A percentile compares a stretch with the other conserved stretches of the same genome.
These are phyloP conservation scores for Ceratocystis lukuohia DNA, from an alignment of 2,329 filamentous ascomycete species.

Conservation along the genomic window DNA sequence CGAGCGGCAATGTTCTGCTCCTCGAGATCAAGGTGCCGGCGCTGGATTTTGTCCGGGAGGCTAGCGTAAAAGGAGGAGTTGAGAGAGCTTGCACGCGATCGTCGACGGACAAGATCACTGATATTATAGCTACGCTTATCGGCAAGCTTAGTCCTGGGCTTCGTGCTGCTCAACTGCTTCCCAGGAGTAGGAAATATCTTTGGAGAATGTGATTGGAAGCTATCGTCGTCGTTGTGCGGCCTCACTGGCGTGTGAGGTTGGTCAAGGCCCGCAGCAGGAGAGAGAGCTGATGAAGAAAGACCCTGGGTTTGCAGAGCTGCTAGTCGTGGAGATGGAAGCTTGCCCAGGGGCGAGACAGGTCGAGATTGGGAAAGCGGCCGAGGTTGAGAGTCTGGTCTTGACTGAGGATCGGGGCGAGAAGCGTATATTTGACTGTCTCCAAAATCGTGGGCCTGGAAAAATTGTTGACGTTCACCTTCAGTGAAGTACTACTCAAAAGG, in stretches of 20 bases:
- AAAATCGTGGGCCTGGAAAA: conserved; percentile 15
- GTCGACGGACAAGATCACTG: conserved; percentile 25
- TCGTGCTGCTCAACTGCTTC: conserved; percentile 4
- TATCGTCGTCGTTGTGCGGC: background rate
- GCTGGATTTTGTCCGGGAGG: conserved; percentile 59
- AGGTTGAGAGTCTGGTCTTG: background rate
- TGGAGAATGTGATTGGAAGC: conserved; percentile 11
- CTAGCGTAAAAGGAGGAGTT: conserved; percentile 56
- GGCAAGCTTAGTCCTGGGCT: background rate
- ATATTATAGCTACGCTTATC: conserved; percentile 22
- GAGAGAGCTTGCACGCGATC: conserved; percentile 33
- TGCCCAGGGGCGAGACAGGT: conserved; percentile 11
- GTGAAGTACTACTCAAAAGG: conserved; percentile 16
- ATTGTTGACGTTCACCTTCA: conserved; percentile 18
- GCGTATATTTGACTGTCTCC: conserved; percentile 10
- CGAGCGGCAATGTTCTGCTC: conserved; percentile 40
- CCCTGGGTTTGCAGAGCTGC: conserved; percentile 16
- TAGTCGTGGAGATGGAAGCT: conserved; percentile 18
- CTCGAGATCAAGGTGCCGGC: conserved; percentile 55
- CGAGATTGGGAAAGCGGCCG: conserved; percentile 5
- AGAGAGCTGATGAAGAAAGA: conserved; percentile 10
- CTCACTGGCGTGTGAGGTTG: conserved; percentile 1
- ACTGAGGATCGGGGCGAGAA: conserved; percentile 7
- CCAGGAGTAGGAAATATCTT: conserved; percentile 20
- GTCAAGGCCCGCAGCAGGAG: background rate